These are phyloP conservation scores for Phytophthora agathidicida DNA, from an alignment of 352 stramenopile genomes.

Conservation along the genomic window DNA sequence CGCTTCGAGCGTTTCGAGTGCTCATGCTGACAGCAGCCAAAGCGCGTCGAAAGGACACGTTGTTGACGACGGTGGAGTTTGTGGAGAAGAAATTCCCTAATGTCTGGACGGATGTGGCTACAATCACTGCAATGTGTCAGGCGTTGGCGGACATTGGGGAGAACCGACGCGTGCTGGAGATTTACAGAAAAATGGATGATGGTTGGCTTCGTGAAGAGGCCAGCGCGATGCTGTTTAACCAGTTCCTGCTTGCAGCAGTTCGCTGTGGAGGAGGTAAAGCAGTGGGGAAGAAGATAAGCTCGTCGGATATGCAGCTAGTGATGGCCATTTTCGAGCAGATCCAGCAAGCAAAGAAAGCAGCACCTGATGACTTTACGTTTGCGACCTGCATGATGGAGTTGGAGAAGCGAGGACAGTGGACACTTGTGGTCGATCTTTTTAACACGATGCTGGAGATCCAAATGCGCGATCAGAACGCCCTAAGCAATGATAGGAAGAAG, in stretches of 20 bases:
- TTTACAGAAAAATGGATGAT: slow-evolving; percentile 49
- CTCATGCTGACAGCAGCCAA: slow-evolving; percentile 63
- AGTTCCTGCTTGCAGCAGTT: slow-evolving; percentile 63
- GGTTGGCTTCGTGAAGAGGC: slow-evolving; percentile 45
- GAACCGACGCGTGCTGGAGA: slow-evolving; percentile 43
- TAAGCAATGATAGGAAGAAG: slow-evolving; percentile 1
- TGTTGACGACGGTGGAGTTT: slow-evolving; percentile 56
- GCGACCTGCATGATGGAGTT: slow-evolving; percentile 62
- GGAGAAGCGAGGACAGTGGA: slow-evolving; percentile 55
- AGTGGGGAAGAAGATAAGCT: slow-evolving; percentile 6
- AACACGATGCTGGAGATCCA: slow-evolving; percentile 56
- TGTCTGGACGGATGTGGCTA: slow-evolving; percentile 45
- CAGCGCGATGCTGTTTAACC: slow-evolving; percentile 61
- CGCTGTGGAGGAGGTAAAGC: slow-evolving; percentile 12
- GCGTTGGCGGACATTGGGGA: slow-evolving; percentile 59
- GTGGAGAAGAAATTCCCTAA: slow-evolving; percentile 47
- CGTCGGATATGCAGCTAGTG: slow-evolving; percentile 30
- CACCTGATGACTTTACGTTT: slow-evolving; percentile 70
- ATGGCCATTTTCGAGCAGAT: slow-evolving; percentile 56
- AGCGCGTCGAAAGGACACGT: slow-evolving; percentile 47
- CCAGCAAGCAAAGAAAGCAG: slow-evolving; percentile 34
- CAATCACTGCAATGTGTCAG: slow-evolving; percentile 68
- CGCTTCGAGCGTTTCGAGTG: slow-evolving; percentile 60
- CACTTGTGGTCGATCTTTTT: slow-evolving; percentile 56
- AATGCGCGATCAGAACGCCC: slow-evolving; percentile 23